Evolutionary conservation across 1,284 basidiomycete genomes (phyloP).

Genomic region (Cutaneotrichosporon cavernicola): DNA sequence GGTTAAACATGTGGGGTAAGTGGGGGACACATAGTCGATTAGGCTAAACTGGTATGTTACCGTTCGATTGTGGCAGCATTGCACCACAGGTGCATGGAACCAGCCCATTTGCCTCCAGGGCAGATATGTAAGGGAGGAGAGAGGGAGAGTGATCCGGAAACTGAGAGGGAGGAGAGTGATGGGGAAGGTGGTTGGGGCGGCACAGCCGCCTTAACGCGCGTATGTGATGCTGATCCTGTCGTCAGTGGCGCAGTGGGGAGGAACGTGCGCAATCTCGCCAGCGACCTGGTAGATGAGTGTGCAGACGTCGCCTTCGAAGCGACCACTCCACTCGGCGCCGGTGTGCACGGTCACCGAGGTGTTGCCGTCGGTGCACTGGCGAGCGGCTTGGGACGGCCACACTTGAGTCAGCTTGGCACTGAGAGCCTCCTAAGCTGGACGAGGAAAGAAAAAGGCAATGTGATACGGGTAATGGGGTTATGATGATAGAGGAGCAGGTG

Average conservation of each 20-base stretch:
- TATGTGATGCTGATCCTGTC: conserved; percentile 1
- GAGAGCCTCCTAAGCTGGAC: background rate
- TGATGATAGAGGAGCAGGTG: too few species aligned
- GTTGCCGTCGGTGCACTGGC: background rate
- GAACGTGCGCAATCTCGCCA: conserved; percentile 14
- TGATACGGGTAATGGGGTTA: background rate
- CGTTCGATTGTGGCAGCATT: background rate
- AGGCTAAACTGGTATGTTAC: background rate
- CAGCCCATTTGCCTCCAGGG: background rate
- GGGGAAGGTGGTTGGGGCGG: too few species aligned
- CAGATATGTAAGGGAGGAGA: background rate
- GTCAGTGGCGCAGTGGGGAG: background rate
- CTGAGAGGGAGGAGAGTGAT: background rate
- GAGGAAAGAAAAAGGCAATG: background rate
- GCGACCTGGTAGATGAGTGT: conserved; percentile 10
- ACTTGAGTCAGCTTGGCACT: background rate
- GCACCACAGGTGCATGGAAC: background rate
- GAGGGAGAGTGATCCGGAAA: background rate
- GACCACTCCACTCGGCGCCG: conserved; percentile 10
- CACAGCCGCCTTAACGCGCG: background rate
- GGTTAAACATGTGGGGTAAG: background rate
- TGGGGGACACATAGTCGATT: background rate
- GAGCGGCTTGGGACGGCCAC: conserved; percentile 6
- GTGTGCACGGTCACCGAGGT: conserved; percentile 9
- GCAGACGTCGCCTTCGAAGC: conserved; percentile 12